A percentile compares a stretch with the other conserved stretches of the same genome.
These are phyloP conservation scores for Claviceps pazoutovae DNA, from an alignment of 2,329 filamentous ascomycete genomes.

Conservation along the genomic window DNA sequence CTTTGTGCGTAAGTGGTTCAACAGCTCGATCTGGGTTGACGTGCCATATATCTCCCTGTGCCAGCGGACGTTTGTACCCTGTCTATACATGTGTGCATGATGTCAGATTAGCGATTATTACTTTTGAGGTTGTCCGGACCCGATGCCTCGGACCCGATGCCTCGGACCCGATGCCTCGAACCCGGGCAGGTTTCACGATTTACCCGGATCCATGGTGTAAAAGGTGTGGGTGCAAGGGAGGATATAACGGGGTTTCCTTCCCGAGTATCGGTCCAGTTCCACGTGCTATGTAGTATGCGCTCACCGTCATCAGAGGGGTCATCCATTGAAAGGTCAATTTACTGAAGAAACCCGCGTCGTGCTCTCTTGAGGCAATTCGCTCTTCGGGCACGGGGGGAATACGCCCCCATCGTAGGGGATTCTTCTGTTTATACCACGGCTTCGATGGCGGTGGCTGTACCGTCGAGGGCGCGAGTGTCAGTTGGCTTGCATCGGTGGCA, in stretches of 20 bases:
- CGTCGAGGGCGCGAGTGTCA: constrained; percentile 28
- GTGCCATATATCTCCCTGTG: constrained; percentile 74
- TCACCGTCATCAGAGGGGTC: constrained; percentile 66
- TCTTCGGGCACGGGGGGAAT: constrained; percentile 42
- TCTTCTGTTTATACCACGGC: constrained; percentile 50
- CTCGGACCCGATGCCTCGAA: not conserved
- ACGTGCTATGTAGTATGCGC: constrained; percentile 10
- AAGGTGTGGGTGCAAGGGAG: not conserved
- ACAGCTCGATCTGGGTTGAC: constrained; percentile 73
- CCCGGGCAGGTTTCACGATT: not conserved
- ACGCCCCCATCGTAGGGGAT: constrained; percentile 46
- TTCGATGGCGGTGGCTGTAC: constrained; percentile 16
- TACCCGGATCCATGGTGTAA: not conserved
- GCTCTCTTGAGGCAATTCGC: constrained; percentile 48
- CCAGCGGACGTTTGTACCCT: constrained; percentile 73
- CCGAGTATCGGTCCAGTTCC: too few relatives aligned
- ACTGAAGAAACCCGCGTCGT: constrained; percentile 62
- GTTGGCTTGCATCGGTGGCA: constrained; percentile 38
- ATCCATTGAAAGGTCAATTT: constrained; percentile 80
- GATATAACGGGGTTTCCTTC: too few relatives aligned
- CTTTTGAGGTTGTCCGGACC: not conserved
- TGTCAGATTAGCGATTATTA: not conserved
- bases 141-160: not conserved
- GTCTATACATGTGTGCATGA: constrained; percentile 29
- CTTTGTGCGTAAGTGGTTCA: constrained; percentile 50